Evolutionary conservation across 768 basidiomycete genomes (phyloP), one percentile per base, ranked within the genome.

Genomic region (Russula sp.): DNA sequence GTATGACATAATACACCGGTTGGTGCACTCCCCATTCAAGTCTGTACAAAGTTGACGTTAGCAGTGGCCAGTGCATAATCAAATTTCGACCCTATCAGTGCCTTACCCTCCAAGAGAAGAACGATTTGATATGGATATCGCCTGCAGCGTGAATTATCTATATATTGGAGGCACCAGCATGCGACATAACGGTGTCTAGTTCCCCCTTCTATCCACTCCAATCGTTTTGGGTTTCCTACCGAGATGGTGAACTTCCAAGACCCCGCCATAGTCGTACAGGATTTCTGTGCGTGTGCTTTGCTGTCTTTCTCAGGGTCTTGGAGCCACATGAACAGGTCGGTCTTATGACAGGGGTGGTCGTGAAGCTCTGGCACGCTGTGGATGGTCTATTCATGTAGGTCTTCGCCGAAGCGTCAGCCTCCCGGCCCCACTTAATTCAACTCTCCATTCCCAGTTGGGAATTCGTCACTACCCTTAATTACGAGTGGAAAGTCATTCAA

Each of bases 351-450:
- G 60, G 8, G 22, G 4, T 25, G 11, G 7, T 36, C 16, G 41
- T 57, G 22, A 61, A 61, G 55, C 13, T 61, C 18, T 61, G 60
- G 60, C 55, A 61, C 11, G 7, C 34, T 4, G 9, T 50, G 3
- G 22, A 57, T 22, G 60, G 60, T 18, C 10, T 61, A 13, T 61
- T 18, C 42, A 43, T 61, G 60, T 57, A 53, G 5, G 56, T 48
- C 22, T 32, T 16, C n/a, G 9, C 41, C 20, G 11, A 3, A 4
- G 45, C 16, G 7, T 29, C 29, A 16, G 2, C 18, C n/a, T 10
- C 34, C 11, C 11, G 11, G 35, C 50, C 11, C 20, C 20, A 13
- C 20, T 32, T 7, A 7, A 51, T 11, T 35, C 35, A 20, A 36
- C n/a, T 0, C 8, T 22, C 20, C 20, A 11, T 11, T 13, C 36